These are phyloP conservation scores for Luffa aegyptiaca DNA, from an alignment of 306 rosid genomes.

Conservation along the genomic window DNA sequence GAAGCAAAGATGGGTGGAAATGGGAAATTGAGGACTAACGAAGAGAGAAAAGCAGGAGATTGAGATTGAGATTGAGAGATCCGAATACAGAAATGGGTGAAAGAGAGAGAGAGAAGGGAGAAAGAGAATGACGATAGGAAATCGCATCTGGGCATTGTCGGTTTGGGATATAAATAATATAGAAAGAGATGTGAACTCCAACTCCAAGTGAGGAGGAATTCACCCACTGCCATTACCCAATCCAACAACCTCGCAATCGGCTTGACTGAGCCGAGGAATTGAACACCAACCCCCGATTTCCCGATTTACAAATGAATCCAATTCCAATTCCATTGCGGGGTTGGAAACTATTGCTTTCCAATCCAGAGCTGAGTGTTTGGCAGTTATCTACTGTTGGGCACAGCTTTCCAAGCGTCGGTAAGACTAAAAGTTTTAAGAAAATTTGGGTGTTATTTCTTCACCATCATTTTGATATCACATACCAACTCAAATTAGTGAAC, in stretches of 20 bases:
- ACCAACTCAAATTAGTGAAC: no score
- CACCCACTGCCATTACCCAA: not conserved
- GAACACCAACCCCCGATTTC: conserved; percentile 7
- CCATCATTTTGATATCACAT: no score
- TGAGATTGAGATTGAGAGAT: not conserved
- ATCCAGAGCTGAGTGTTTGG: not conserved
- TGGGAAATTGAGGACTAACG: not conserved
- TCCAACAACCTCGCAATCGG: conserved; percentile 7
- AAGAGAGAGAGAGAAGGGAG: not conserved
- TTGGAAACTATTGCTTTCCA: not conserved
- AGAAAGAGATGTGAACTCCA: not conserved
- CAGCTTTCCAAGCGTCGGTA: no score
- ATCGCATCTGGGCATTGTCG: not conserved
- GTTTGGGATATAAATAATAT: not conserved
- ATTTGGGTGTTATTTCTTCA: no score
- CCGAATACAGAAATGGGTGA: not conserved
- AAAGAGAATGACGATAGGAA: not conserved
- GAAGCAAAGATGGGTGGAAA: not conserved
- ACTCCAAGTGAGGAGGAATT: not conserved
- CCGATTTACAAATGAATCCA: not conserved
- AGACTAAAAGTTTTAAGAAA: no score
- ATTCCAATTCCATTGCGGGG: not conserved
- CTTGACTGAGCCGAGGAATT: not conserved
- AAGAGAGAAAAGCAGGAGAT: not conserved
- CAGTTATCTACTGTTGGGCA: not conserved